phyloP scores from a whole-genome alignment of 805 yeast species.

The Nakazawaea ishiwadae region DNA sequence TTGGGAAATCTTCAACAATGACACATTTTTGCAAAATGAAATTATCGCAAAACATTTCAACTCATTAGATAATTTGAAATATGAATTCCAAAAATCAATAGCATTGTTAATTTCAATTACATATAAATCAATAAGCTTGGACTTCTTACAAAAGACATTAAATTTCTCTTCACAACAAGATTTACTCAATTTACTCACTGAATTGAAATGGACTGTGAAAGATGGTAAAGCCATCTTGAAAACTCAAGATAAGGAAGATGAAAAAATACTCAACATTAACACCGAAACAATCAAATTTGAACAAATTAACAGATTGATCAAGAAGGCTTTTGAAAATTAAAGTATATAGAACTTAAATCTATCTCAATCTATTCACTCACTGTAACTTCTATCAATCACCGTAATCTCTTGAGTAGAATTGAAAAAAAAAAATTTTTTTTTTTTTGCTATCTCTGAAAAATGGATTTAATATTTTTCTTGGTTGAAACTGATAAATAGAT shows the following conservation, averaged over 20 bases:
- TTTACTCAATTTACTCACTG: conserved; percentile 5
- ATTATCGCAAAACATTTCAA: conserved; percentile 6
- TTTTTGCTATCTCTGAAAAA: neutral
- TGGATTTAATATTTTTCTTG: too few relatives aligned
- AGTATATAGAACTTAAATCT: neutral
- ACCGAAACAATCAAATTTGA: conserved; percentile 13
- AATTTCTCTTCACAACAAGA: conserved; percentile 5
- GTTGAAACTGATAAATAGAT: too few relatives aligned
- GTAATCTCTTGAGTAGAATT: too few relatives aligned
- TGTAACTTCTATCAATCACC: too few relatives aligned
- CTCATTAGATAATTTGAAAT: conserved; percentile 7
- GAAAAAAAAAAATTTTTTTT: too few relatives aligned
- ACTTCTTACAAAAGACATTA: conserved; percentile 5
- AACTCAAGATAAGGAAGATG: conserved; percentile 7
- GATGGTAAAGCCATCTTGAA: conserved; percentile 5
- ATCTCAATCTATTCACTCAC: neutral
- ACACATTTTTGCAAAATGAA: conserved; percentile 4
- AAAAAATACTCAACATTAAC: conserved; percentile 11
- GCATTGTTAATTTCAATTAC: conserved; percentile 9
- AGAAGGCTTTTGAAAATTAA: conserved; percentile 12
- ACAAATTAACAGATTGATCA: conserved; percentile 13
- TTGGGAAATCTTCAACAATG: conserved; percentile 12
- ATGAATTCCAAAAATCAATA: conserved; percentile 11
- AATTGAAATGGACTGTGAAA: conserved; percentile 9
- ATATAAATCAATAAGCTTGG: conserved; percentile 9